Conservation (phyloP, 1,284 basidiomycete genomes). For the Puccinia triticina region DNA sequence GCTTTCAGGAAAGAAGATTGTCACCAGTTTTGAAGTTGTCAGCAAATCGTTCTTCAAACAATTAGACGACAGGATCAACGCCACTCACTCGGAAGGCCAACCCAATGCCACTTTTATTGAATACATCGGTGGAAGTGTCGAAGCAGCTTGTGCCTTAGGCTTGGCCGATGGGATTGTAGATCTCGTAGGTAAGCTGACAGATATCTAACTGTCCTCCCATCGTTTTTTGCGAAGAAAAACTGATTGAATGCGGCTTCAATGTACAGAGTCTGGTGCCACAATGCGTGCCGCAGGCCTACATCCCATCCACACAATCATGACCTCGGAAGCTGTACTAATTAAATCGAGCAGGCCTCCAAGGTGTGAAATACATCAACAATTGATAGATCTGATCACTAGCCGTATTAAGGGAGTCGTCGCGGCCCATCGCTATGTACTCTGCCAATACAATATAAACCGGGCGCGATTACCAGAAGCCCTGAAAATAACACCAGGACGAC, state of each 20-base stretch:
- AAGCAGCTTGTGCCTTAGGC: slow-evolving; percentile 94
- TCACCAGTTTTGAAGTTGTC: slow-evolving; percentile 90
- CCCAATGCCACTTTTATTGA: slow-evolving; percentile 67
- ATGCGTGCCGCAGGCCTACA: slow-evolving; percentile 98
- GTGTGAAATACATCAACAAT: slow-evolving; percentile 62
- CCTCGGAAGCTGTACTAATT: slow-evolving; percentile 78
- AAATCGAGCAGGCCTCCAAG: slow-evolving; percentile 70
- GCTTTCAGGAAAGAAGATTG: slow-evolving; percentile 86
- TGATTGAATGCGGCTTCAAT: not conserved
- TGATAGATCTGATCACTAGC: slow-evolving; percentile 79
- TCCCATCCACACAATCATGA: slow-evolving; percentile 83
- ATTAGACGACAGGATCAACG: not conserved
- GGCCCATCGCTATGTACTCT: slow-evolving; percentile 61
- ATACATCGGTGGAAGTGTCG: slow-evolving; percentile 95
- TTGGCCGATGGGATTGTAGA: slow-evolving; percentile 85
- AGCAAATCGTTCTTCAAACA: slow-evolving; percentile 75
- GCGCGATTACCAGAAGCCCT: slow-evolving; percentile 65
- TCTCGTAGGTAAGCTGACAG: slow-evolving; percentile 70
- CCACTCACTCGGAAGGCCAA: not conserved
- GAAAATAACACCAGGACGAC: slow-evolving; percentile 80
- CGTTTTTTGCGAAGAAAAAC: not conserved
- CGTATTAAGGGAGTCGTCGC: slow-evolving; percentile 78
- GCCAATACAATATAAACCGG: slow-evolving; percentile 18
- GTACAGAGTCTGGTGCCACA: slow-evolving; percentile 74
- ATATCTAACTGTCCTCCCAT: not conserved